Percentiles rank a stretch among this genome's conserved stretches.
These are phyloP conservation scores for Fusarium begoniae DNA, from an alignment of 2,329 filamentous ascomycete genomes.

Conservation along the genomic window DNA sequence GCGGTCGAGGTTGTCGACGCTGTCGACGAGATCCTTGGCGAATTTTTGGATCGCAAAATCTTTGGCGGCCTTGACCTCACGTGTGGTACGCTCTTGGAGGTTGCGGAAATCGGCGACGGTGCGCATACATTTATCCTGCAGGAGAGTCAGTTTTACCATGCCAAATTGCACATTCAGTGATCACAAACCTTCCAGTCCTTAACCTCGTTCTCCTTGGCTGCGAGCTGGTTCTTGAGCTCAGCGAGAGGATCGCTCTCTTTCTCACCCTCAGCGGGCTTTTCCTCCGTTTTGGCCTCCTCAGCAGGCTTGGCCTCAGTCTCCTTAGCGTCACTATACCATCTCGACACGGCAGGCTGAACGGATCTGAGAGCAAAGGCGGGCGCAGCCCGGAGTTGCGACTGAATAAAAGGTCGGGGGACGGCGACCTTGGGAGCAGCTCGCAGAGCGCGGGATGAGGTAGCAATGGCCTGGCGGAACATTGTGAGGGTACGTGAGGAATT, in stretches of 20 bases:
- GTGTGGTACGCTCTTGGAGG: constrained; percentile 91
- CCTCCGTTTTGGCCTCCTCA: constrained; percentile 43
- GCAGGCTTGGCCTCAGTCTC: constrained; percentile 45
- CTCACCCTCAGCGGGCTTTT: constrained; percentile 43
- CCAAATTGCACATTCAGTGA: background rate
- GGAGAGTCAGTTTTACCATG: constrained; percentile 9
- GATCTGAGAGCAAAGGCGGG: constrained; percentile 50
- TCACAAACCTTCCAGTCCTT: constrained; percentile 83
- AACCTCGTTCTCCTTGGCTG: constrained; percentile 62
- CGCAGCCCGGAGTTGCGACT: constrained; percentile 51
- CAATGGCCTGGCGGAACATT: constrained; percentile 59
- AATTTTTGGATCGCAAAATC: constrained; percentile 97
- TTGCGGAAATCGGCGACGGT: constrained; percentile 97
- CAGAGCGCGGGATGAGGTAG: constrained; percentile 55
- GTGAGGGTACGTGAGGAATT: constrained; percentile 24
- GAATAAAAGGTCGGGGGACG: constrained; percentile 48
- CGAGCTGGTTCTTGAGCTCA: constrained; percentile 61
- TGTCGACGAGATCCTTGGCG: constrained; percentile 93
- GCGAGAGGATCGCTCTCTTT: constrained; percentile 50
- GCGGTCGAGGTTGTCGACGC: constrained; percentile 96
- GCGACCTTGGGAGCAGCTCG: constrained; percentile 52
- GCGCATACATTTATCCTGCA: constrained; percentile 91
- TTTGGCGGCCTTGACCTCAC: constrained; percentile 85
- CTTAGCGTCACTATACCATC: constrained; percentile 62
- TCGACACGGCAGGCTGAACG: constrained; percentile 46